Evolutionary conservation across 148 eudicot genomes (phyloP), one percentile per base, ranked within the genome.

Genomic region (Salicornia ramosissima): DNA sequence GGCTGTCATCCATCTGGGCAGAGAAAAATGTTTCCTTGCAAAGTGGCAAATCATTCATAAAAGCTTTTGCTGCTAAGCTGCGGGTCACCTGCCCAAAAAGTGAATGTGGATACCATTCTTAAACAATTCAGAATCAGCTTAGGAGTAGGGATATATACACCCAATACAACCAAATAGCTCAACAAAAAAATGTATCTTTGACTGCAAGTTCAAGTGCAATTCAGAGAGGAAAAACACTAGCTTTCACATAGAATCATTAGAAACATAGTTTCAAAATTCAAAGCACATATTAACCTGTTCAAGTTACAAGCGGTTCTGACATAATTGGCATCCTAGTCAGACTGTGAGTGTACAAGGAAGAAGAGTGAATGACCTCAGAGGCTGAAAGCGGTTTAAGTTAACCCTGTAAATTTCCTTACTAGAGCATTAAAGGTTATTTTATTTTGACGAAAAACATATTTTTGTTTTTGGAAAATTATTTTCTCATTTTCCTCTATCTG

Each of bases 1-100:
- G 80, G 60, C 36, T 75, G 79, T 86, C 85, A 51, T 85, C 94
- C 96, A 92, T 92, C 25, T 79, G 74, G 21, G 83, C 73, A 43
- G 98, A 90, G 85, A 92, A 92, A 82, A 92, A 92, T 43, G 98
- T 92, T 73, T 92, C 98, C 76, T 77, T 88, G 71, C 98, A 92
- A 64, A 92, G 84, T 30, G 87, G 85, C 64, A 92, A 70, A 46
- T 87, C 88, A 50, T 94, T 92, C 80, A 88, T 96, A 74, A 92
- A 92, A 77, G 88, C 96, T 83, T 92, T 92, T 54, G 94, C 96
- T 66, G 98, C 98, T 84, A 92, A 85, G 82, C 98, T 92, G 54
- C 83, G 83, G 7, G 98, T 92, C 64, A 92, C 94, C 98, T 92
- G 91, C 52, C 57, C 79, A 60, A 61, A 1, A 28, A 19, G 34